Base-by-base conservation (phyloP, 768 basidiomycete species). In the Coprinopsis strossmayeri region DNA sequence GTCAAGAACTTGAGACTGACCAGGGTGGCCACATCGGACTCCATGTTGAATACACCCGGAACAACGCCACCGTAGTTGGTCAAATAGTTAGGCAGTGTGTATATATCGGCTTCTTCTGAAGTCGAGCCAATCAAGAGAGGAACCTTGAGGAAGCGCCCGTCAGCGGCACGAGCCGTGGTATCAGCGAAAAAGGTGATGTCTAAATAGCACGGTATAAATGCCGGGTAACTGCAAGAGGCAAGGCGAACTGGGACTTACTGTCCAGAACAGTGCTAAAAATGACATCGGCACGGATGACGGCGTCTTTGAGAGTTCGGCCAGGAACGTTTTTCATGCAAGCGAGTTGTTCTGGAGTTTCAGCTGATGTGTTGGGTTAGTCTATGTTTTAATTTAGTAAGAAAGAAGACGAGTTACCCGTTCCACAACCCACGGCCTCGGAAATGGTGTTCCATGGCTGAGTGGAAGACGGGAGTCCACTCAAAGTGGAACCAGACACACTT, bases 261-360 rank as follows among this genome's bases (percentile, higher is more conserved):
- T 70, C 69, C 15, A 55, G 43, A 5, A 65, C 54, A 17, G 25
- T 21, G 5, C 56, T 63, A 18, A 41, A 70, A 5, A 48, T 50
- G 3, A 55, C 38, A 38, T 54, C 57, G 0, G 60, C 58, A 23
- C 45, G 59, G 46, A 64, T 59, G 1, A 67, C 63, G 0, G 64
- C 63, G 42, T 64, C 53, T 48, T 65, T 62, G 15, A 70, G 50
- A 15, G 53, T 62, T 7, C 54, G 53, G 49, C 47, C 56, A n/a
- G 65, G 61, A 3, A 68, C 59, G 9, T 51, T 49, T 49, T 64
- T 58, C 69, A 69, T 69, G 46, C 69, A 70, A 10, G 60, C 26
- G 1, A 69, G 46, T 39, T 70, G 69, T 15, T 56, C 55, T 11
- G 56, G 53, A 40, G 62, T 55, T 9, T 58, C 52, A 24, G 40